Conservation (phyloP, 1,284 basidiomycete genomes). For the Naganishia sp. region DNA sequence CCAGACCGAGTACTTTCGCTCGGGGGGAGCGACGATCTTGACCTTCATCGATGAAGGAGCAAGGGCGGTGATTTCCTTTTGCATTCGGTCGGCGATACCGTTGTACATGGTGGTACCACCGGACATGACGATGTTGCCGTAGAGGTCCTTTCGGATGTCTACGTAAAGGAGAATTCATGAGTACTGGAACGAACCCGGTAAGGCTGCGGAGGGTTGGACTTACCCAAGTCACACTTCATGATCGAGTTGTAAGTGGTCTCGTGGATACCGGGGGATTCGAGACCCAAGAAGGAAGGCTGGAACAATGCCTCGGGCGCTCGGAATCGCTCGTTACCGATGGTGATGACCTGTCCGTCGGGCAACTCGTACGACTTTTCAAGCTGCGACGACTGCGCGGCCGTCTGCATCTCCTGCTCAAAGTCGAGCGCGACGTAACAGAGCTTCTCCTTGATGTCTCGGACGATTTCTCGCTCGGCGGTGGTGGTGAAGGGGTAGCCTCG, state of each 20-base stretch:
- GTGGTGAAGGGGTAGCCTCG: constrained; percentile 94
- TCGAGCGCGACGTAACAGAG: constrained; percentile 96
- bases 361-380: constrained; percentile 95
- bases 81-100: constrained; percentile 95
- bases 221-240: constrained; percentile 66
- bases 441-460: constrained; percentile 98
- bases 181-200: constrained; percentile 19
- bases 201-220: not conserved
- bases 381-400: constrained; percentile 84
- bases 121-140: constrained; percentile 91
- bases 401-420: constrained; percentile 95
- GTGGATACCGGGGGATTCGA: constrained; percentile 92
- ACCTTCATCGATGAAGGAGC: constrained; percentile 84
- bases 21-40: constrained; percentile 89
- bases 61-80: constrained; percentile 90
- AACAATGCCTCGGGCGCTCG: constrained; percentile 95
- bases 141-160: constrained; percentile 81
- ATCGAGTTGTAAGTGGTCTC: constrained; percentile 91
- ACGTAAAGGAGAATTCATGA: constrained; percentile 37
- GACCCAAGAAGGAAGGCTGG: constrained; percentile 91
- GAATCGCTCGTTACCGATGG: constrained; percentile 96
- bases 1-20: constrained; percentile 93
- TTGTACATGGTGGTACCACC: constrained; percentile 98
- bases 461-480: constrained; percentile 91
- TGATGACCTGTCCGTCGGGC: constrained; percentile 95